Evolutionary conservation across 1,139 yeast genomes (phyloP).

Genomic region (Diutina siamensis): DNA sequence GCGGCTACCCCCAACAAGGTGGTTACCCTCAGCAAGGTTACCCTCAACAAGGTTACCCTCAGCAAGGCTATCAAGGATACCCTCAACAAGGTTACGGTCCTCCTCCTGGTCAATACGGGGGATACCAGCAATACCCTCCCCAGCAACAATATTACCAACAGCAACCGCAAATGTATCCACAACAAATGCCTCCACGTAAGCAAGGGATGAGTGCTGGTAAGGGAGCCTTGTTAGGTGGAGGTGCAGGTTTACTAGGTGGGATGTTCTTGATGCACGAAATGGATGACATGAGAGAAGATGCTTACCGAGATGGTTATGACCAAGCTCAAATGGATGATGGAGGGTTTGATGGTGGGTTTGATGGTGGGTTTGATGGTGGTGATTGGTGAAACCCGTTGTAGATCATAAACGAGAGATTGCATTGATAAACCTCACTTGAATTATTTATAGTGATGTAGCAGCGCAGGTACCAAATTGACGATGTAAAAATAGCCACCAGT

Average conservation of each 20-base stretch:
- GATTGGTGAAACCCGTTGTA: background rate
- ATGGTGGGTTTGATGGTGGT: slow-evolving; percentile 3
- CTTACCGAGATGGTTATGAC: background rate
- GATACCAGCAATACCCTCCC: slow-evolving; percentile 9
- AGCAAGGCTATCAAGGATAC: slow-evolving; percentile 6
- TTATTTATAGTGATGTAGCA: too few relatives aligned
- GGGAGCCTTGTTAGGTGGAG: slow-evolving; percentile 2
- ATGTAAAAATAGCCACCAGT: background rate
- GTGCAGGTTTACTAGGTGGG: slow-evolving; percentile 3
- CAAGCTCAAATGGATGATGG: background rate
- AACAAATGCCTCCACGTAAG: background rate
- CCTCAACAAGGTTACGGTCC: slow-evolving; percentile 10
- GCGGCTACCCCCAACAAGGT: slow-evolving; percentile 6
- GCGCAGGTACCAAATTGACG: too few relatives aligned
- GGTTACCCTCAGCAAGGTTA: slow-evolving; percentile 12
- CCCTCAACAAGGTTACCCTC: slow-evolving; percentile 10
- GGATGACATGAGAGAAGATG: slow-evolving; percentile 1
- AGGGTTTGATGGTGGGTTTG: background rate
- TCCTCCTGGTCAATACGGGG: slow-evolving; percentile 12
- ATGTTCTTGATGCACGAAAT: slow-evolving; percentile 4
- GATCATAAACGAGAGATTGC: too few relatives aligned
- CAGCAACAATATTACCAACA: slow-evolving; percentile 10
- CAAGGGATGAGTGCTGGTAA: slow-evolving; percentile 3
- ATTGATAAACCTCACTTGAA: too few relatives aligned
- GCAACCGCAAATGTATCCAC: slow-evolving; percentile 5